Conservation (phyloP, 116 monocot genomes). For the Phalaenopsis hybrid region DNA sequence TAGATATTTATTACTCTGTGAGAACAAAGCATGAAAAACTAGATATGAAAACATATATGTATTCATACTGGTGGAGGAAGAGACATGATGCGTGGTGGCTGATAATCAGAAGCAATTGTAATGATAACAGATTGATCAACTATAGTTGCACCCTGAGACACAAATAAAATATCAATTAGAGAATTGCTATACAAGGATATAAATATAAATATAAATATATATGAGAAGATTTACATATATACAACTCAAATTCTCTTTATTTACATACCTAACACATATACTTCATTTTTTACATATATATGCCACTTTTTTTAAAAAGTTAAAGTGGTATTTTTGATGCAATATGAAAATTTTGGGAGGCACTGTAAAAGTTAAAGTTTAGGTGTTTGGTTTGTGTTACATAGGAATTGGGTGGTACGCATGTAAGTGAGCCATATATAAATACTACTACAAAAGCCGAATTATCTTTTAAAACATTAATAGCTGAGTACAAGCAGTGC, state of each 20-base stretch:
- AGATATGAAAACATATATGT: background rate
- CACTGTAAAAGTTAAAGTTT: too few relatives aligned
- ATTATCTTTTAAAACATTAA: too few relatives aligned
- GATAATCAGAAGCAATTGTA: constrained; percentile 34
- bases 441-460: too few relatives aligned
- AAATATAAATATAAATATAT: background rate
- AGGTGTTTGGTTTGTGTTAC: too few relatives aligned
- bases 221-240: background rate
- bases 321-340: background rate
- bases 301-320: background rate
- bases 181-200: background rate
- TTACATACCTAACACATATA: too few relatives aligned
- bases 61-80: constrained; percentile 14
- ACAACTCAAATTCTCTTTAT: too few relatives aligned
- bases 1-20: background rate
- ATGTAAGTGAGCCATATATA: too few relatives aligned
- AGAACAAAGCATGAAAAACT: background rate
- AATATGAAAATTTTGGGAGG: background rate
- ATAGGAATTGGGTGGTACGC: too few relatives aligned
- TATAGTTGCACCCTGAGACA: constrained; percentile 58
- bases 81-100: constrained; percentile 31
- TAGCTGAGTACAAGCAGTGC: too few relatives aligned
- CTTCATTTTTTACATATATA: too few relatives aligned
- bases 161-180: background rate
- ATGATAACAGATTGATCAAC: constrained; percentile 40